Evolutionary conservation across 1,284 basidiomycete genomes (phyloP).

Genomic region (Fomitopsis schrenkii): DNA sequence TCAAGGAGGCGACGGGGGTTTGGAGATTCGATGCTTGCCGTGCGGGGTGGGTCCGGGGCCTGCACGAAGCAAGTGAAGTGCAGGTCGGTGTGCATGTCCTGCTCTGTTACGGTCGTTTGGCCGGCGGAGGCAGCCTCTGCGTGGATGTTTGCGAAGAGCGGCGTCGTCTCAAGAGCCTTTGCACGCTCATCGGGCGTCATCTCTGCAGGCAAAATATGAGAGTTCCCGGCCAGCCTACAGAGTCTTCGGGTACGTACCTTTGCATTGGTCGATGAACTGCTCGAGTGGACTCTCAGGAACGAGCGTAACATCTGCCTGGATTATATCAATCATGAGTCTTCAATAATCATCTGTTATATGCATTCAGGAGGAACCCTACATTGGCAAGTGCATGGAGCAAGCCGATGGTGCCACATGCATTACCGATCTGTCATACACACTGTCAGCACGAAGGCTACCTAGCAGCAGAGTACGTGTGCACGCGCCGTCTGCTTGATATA

Average conservation of each 20-base stretch:
- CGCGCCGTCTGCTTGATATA: conserved; percentile 78
- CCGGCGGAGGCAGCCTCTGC: conserved; percentile 63
- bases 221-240: conserved; percentile 5
- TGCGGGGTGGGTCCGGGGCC: conserved; percentile 44
- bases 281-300: conserved; percentile 52
- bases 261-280: conserved; percentile 60
- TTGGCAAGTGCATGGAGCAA: conserved; percentile 80
- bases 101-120: conserved; percentile 53
- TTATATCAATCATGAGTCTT: background rate
- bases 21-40: conserved; percentile 23
- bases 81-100: conserved; percentile 60
- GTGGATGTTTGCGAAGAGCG: conserved; percentile 76
- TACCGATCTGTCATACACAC: conserved; percentile 57
- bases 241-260: conserved; percentile 36
- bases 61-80: conserved; percentile 86
- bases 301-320: conserved; percentile 55
- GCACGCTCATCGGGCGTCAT: conserved; percentile 72
- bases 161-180: conserved; percentile 67
- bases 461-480: no score
- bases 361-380: conserved; percentile 34
- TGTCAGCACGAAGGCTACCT: conserved; percentile 1
- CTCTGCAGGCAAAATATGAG: conserved; percentile 31
- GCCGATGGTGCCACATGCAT: conserved; percentile 89
- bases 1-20: conserved; percentile 57
- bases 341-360: no score